Evolutionary conservation across 2,329 filamentous ascomycete genomes (phyloP).

Genomic region (Calonectria montana): DNA sequence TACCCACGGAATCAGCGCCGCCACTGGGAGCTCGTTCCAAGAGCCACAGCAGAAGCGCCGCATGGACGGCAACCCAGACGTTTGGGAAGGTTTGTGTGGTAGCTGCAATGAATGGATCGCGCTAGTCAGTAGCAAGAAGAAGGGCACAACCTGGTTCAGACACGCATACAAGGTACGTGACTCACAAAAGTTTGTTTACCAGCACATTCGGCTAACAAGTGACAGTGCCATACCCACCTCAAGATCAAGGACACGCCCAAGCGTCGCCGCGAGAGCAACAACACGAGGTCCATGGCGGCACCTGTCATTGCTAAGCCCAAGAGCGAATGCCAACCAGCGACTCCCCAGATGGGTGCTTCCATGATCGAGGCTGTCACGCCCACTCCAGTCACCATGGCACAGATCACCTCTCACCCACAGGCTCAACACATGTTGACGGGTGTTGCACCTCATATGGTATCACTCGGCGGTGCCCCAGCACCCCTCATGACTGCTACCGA

Average conservation of each 20-base stretch:
- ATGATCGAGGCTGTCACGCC: constrained; percentile 38
- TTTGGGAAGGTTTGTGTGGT: constrained; percentile 83
- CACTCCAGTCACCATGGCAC: constrained; percentile 43
- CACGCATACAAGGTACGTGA: constrained; percentile 84
- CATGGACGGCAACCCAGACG: constrained; percentile 83
- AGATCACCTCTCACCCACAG: constrained; percentile 42
- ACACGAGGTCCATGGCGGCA: constrained; percentile 56
- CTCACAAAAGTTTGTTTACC: neutral
- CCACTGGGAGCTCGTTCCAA: constrained; percentile 82
- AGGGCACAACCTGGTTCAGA: constrained; percentile 91
- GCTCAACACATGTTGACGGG: constrained; percentile 41
- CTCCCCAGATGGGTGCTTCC: constrained; percentile 41
- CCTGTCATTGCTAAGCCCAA: constrained; percentile 60
- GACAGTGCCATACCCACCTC: constrained; percentile 76
- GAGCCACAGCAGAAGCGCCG: constrained; percentile 79
- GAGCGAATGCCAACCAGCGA: constrained; percentile 54
- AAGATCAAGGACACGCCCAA: constrained; percentile 80
- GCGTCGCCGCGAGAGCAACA: constrained; percentile 71
- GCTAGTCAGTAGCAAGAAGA: constrained; percentile 87
- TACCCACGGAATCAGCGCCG: constrained; percentile 86
- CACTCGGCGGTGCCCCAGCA: constrained; percentile 38
- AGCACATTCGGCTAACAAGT: constrained; percentile 34
- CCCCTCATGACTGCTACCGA: constrained; percentile 39
- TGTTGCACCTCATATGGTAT: constrained; percentile 33
- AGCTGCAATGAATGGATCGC: constrained; percentile 86